Evolutionary conservation across 2,329 filamentous ascomycete genomes (phyloP).

Genomic region (Pseudogymnoascus sp.): DNA sequence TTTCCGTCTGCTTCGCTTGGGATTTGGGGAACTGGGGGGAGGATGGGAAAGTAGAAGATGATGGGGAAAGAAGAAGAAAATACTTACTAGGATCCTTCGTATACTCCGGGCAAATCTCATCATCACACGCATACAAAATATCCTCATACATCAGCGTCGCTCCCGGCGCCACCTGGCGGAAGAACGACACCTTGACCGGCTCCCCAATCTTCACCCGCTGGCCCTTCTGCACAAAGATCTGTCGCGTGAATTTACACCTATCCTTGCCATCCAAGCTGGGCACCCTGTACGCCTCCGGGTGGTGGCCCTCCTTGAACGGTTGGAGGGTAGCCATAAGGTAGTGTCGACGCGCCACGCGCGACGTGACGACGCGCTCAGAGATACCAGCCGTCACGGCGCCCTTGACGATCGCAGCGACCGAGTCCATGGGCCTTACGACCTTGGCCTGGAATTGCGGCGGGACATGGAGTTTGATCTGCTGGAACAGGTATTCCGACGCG

Average conservation of each 20-base stretch:
- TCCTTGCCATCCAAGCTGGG: conserved; percentile 95
- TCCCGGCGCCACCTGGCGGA: conserved; percentile 92
- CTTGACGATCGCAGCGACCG: conserved; percentile 96
- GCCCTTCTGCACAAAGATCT: conserved; percentile 98
- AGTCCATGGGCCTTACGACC: conserved; percentile 97
- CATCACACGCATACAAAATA: conserved; percentile 93
- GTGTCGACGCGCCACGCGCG: conserved; percentile 91
- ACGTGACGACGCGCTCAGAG: conserved; percentile 91
- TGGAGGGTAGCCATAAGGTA: conserved; percentile 99
- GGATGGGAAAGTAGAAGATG: too few relatives aligned
- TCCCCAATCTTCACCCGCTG: conserved; percentile 99
- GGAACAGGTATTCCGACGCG: conserved; percentile 97
- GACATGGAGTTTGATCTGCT: conserved; percentile 97
- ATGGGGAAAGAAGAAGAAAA: too few relatives aligned
- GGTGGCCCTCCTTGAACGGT: conserved; percentile 97
- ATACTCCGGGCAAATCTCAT: conserved; percentile 96
- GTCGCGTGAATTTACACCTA: conserved; percentile 94
- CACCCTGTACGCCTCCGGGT: conserved; percentile 95
- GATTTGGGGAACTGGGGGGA: neutral
- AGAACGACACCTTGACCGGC: conserved; percentile 97
- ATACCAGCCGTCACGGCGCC: conserved; percentile 96
- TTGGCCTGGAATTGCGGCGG: conserved; percentile 97
- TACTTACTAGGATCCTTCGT: conserved; percentile 98
- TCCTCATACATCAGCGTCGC: conserved; percentile 99
- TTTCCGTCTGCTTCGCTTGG: too few relatives aligned